Evolutionary conservation across 1,139 yeast genomes (phyloP), one percentile per base, ranked within the genome.

Genomic region (Debaryomycetaceae sp.): DNA sequence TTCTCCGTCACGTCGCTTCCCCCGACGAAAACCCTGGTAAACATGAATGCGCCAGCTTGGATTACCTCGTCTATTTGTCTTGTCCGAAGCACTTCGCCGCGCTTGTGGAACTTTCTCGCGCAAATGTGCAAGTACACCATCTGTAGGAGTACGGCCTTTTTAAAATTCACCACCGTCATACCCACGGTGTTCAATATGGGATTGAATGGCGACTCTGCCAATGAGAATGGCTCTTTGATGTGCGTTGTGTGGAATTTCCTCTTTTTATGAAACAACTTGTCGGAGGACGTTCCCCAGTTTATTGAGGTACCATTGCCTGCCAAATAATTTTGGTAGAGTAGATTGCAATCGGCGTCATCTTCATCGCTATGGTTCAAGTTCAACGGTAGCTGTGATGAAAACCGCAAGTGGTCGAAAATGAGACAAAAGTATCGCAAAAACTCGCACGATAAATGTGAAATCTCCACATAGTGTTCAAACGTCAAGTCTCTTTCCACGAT

Each of bases 301-400:
- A 64, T 62, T 2, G 64, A 65, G 43, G 62, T 62, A 12, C 71
- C 70, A 38, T 64, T 69, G 29, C 63, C 69, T 37, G 63, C 70
- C 20, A 18, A 18, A 10, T 7, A 18, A 18, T 18, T 10, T 16
- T 41, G 44, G 42, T 40, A 38, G 3, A 41, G 39, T 12, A 38
- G 32, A 13, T 32, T 35, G 4, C 37, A 33, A 13, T 34, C 37
- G 4, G 31, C 25, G 19, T 32, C 28, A 15, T 30, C 29, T 25
- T 32, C 40, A 22, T 34, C 37, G 4, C 39, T 35, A 12, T 28
- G 29, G 13, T 40, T 34, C n/a, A n/a, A n/a, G n/a, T n/a, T n/a
- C n/a, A n/a, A n/a, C 20, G 20, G 10, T 7, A 18, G 8, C n/a
- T 27, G 25, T 7, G 15, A n/a, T 5, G 25, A 27, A 23, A 31